Evolutionary conservation across 441 rosid species (phyloP).

Genomic region (Francoa sonchifolia): DNA sequence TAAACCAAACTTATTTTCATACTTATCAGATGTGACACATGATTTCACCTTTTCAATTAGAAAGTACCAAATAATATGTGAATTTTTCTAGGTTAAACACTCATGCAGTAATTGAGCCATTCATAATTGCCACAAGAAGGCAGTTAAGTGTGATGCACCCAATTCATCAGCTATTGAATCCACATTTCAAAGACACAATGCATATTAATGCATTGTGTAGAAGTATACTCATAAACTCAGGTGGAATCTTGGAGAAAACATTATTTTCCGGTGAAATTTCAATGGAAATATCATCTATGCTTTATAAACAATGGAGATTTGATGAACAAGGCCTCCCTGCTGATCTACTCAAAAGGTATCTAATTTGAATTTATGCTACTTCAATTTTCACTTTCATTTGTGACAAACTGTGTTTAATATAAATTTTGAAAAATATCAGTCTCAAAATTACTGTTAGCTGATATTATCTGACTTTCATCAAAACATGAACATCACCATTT

Average conservation of each 20-base stretch:
- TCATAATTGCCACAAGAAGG: constrained; percentile 58
- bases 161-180: constrained; percentile 40
- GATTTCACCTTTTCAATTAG: too few species aligned
- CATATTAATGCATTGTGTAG: constrained; percentile 51
- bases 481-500: too few species aligned
- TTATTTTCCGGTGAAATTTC: constrained; percentile 38
- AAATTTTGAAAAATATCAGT: too few species aligned
- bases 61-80: too few species aligned
- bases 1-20: too few species aligned
- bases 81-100: constrained; percentile 49
- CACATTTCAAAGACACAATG: constrained; percentile 65
- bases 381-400: too few species aligned
- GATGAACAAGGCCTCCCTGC: constrained; percentile 56
- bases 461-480: too few species aligned
- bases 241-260: constrained; percentile 50
- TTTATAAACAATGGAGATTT: constrained; percentile 59
- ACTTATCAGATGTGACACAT: too few species aligned
- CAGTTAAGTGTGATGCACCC: constrained; percentile 62
- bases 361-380: not conserved
- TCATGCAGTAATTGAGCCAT: constrained; percentile 59
- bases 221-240: constrained; percentile 34
- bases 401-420: too few species aligned
- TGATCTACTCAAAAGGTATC: constrained; percentile 53
- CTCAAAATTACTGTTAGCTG: too few species aligned
- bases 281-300: constrained; percentile 46